Evolutionary conservation across 306 rosid species (phyloP).

Genomic region (Geum urbanum): DNA sequence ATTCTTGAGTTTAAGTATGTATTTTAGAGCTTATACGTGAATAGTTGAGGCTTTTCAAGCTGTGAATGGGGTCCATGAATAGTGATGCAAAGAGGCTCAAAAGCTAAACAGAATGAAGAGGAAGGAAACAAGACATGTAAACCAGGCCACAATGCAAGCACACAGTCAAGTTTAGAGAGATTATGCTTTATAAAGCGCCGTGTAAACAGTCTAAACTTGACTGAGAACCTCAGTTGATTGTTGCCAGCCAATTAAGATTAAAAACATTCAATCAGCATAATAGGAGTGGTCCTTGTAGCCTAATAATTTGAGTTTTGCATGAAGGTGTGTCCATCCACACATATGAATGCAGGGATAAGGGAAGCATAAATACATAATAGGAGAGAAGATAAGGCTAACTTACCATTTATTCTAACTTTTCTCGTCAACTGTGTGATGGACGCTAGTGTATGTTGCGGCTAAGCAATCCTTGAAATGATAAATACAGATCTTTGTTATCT

Average conservation of each 20-base stretch:
- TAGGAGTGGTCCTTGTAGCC: background rate
- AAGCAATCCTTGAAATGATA: conserved; percentile 89
- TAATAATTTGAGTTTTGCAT: background rate
- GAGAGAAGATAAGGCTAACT: conserved; percentile 17
- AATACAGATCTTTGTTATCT: conserved; percentile 89
- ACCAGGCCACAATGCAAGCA: background rate
- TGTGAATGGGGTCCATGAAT: background rate
- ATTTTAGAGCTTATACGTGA: background rate
- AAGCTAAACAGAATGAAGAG: background rate
- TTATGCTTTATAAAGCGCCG: background rate
- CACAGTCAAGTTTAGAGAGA: background rate
- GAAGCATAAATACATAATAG: too few relatives aligned
- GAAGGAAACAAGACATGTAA: background rate
- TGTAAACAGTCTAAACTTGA: background rate
- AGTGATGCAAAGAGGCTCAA: background rate
- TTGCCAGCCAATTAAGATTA: background rate
- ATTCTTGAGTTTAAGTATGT: too few relatives aligned
- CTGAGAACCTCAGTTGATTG: background rate
- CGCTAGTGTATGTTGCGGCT: conserved; percentile 66
- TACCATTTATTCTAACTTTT: conserved; percentile 34
- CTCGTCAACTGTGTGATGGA: conserved; percentile 28
- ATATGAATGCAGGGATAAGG: background rate
- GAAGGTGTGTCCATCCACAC: background rate
- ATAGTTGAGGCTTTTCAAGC: background rate
- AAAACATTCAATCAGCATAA: background rate